Evolutionary conservation across 768 basidiomycete genomes (phyloP).

Genomic region (Mycena epipterygia): DNA sequence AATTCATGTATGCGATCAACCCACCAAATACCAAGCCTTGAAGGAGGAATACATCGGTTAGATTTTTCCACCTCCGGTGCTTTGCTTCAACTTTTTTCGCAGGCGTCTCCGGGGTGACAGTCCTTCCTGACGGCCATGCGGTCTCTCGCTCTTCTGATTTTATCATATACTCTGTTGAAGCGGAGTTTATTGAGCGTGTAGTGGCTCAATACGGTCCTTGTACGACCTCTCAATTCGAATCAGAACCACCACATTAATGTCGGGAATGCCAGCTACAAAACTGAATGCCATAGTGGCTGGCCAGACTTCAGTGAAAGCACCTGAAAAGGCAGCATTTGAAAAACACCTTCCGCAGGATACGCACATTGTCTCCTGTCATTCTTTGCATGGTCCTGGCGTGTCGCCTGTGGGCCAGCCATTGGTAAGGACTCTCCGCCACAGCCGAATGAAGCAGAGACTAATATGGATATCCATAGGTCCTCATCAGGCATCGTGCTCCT

Average conservation of each 20-base stretch:
- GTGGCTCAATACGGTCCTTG: slow-evolving; percentile 94
- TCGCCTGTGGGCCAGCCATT: slow-evolving; percentile 91
- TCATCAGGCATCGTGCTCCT: slow-evolving; percentile 89
- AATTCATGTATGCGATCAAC: slow-evolving; percentile 91
- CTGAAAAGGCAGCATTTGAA: slow-evolving; percentile 93
- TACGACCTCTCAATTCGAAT: slow-evolving; percentile 53
- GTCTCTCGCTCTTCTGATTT: slow-evolving; percentile 93
- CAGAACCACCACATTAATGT: slow-evolving; percentile 7
- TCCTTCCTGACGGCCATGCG: slow-evolving; percentile 84
- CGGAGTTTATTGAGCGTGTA: slow-evolving; percentile 87
- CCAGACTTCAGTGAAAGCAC: slow-evolving; percentile 97
- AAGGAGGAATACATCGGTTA: slow-evolving; percentile 11
- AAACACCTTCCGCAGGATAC: slow-evolving; percentile 87
- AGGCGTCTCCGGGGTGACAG: slow-evolving; percentile 73
- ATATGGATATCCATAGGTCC: slow-evolving; percentile 64
- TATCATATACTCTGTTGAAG: slow-evolving; percentile 96
- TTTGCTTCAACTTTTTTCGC: too few species aligned
- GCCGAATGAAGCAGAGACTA: background rate
- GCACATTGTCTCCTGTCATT: slow-evolving; percentile 93
- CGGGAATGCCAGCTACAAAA: slow-evolving; percentile 79
- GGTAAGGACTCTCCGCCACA: slow-evolving; percentile 58
- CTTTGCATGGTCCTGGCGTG: slow-evolving; percentile 93
- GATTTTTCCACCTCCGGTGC: slow-evolving; percentile 44
- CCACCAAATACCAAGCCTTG: slow-evolving; percentile 63
- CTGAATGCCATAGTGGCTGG: slow-evolving; percentile 92